These are phyloP conservation scores for Phytophthora pluvialis DNA, from an alignment of 352 stramenopile genomes.

Conservation along the genomic window DNA sequence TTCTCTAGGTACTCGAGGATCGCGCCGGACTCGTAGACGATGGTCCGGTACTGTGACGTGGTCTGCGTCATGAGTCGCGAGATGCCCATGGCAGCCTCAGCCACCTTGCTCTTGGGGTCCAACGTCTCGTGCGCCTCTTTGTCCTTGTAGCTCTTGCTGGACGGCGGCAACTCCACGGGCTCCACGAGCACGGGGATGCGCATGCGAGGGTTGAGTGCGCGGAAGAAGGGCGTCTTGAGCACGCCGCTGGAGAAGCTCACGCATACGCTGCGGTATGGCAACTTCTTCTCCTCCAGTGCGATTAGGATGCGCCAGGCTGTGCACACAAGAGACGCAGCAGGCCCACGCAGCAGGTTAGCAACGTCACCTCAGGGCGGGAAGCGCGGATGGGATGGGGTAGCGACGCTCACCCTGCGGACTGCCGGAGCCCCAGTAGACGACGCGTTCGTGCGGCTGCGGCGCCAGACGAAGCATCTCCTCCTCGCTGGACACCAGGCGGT, in stretches of 20 bases:
- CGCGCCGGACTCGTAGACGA: slow-evolving; percentile 81
- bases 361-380: not conserved
- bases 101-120: slow-evolving; percentile 31
- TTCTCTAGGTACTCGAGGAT: slow-evolving; percentile 87
- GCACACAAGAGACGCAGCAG: not conserved
- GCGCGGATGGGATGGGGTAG: not conserved
- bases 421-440: slow-evolving; percentile 86
- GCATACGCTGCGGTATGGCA: slow-evolving; percentile 82
- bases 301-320: slow-evolving; percentile 86
- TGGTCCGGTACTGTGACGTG: slow-evolving; percentile 47
- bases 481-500: slow-evolving; percentile 48
- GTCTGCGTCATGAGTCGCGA: slow-evolving; percentile 40
- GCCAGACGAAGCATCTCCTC: slow-evolving; percentile 62
- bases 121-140: not conserved
- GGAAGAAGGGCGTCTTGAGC: slow-evolving; percentile 82
- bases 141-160: not conserved
- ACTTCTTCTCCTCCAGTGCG: slow-evolving; percentile 76
- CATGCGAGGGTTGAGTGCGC: slow-evolving; percentile 80
- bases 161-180: slow-evolving; percentile 38
- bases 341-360: not conserved
- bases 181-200: slow-evolving; percentile 84
- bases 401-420: slow-evolving; percentile 71
- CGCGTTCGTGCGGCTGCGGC: slow-evolving; percentile 71
- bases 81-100: slow-evolving; percentile 42
- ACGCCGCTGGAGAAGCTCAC: slow-evolving; percentile 87